Conservation (phyloP, 257 asterid genomes). For the Craterostigma plantagineum region DNA sequence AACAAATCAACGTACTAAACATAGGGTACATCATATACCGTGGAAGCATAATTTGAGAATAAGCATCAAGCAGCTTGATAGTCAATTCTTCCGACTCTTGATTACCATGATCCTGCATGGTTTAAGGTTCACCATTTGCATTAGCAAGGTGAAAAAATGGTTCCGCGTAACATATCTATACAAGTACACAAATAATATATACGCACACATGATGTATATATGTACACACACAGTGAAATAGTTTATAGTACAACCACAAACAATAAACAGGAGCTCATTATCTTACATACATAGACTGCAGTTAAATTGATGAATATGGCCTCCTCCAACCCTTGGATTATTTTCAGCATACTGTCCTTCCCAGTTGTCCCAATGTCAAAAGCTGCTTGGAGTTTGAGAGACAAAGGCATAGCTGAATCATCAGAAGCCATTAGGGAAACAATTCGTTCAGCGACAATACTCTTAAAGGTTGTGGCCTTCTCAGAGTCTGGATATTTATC, state of each 20-base stretch:
- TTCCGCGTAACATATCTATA: slow-evolving; percentile 5
- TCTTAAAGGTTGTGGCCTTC: slow-evolving; percentile 40
- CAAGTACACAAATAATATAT: no score
- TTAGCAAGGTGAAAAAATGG: slow-evolving; percentile 10
- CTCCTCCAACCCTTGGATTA: slow-evolving; percentile 44
- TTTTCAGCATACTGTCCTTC: slow-evolving; percentile 40
- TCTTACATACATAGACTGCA: slow-evolving; percentile 50
- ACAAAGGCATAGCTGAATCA: slow-evolving; percentile 29
- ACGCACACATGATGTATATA: not conserved
- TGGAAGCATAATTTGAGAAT: slow-evolving; percentile 54
- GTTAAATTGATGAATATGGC: slow-evolving; percentile 41
- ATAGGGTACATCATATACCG: slow-evolving; percentile 29
- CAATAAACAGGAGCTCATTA: slow-evolving; percentile 8
- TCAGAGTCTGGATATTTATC: slow-evolving; percentile 34
- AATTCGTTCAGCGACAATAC: slow-evolving; percentile 43
- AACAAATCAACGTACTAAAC: not conserved
- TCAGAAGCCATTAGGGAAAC: slow-evolving; percentile 40
- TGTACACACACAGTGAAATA: no score
- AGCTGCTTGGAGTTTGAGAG: slow-evolving; percentile 59
- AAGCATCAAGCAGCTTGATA: slow-evolving; percentile 59
- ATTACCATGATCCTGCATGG: slow-evolving; percentile 44
- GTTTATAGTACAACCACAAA: no score
- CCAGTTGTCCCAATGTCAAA: slow-evolving; percentile 51
- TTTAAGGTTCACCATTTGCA: slow-evolving; percentile 7
- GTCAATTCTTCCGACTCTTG: slow-evolving; percentile 20